Conservation (phyloP, 129 eudicot species). For the Kitagawia praeruptora region DNA sequence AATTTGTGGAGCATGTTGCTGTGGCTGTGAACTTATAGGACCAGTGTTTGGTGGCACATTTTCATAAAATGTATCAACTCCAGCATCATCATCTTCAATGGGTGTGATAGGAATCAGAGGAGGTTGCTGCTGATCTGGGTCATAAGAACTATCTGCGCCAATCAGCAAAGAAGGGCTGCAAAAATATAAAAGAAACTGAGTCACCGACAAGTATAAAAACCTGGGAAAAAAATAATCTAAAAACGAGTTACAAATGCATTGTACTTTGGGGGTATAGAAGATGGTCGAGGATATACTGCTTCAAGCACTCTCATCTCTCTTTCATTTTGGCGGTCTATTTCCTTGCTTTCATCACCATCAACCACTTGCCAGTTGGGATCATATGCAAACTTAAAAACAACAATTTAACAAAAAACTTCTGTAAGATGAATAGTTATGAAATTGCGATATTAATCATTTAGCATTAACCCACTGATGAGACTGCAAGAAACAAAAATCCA, state of each 20-base stretch:
- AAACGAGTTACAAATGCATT: constrained; percentile 3
- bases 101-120: constrained; percentile 73
- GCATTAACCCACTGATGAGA: neutral
- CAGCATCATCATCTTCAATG: constrained; percentile 75
- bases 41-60: constrained; percentile 12
- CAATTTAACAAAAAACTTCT: neutral
- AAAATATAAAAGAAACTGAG: neutral
- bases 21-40: constrained; percentile 13
- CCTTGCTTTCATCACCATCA: constrained; percentile 84
- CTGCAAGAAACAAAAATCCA: neutral
- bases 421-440: neutral
- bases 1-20: constrained; percentile 1
- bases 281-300: constrained; percentile 77
- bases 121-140: constrained; percentile 35
- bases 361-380: constrained; percentile 66
- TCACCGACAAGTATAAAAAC: neutral
- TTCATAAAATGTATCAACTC: constrained; percentile 26
- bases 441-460: neutral
- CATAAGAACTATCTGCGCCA: constrained; percentile 24
- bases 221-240: neutral
- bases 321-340: constrained; percentile 49
- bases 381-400: constrained; percentile 43
- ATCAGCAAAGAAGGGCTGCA: constrained; percentile 48
- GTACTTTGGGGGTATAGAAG: constrained; percentile 79
- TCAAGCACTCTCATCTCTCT: constrained; percentile 82